Evolutionary conservation across 2,329 filamentous ascomycete genomes (phyloP), one percentile per base, ranked within the genome.

Genomic region (Arthrobotrys musiformis): DNA sequence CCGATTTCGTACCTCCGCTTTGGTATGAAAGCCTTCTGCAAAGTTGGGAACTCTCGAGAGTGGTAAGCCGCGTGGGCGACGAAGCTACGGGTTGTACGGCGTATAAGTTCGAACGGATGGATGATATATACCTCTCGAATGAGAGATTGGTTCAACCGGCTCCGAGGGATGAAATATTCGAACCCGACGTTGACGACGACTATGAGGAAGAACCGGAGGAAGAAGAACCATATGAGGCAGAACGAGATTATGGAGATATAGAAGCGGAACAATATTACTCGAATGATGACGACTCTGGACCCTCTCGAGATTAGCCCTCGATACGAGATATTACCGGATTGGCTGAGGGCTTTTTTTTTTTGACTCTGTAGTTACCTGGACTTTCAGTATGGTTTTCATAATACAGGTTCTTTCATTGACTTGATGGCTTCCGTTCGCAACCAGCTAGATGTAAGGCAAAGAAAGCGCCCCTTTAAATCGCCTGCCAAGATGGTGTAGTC

Each of bases 1-100:
- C 56, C 8, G 72, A 19, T n/a, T 8, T 19, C 11, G 26, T 76
- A 42, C 72, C 72, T 13, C 63, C 58, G 2, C 44, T 76, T n/a
- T 76, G 72, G 72, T 76, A 64, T 44, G 72, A 76, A 26, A 15
- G 22, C 1, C 28, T 76, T 15, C 30, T 69, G 8, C 72, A 76
- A 22, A 76, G 63, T 4, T 76, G 72, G 72, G 54, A 63, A 7
- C 56, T 76, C 4, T 26, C 11, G 1, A 68, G 58, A 3, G 9
- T 11, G 5, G 35, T 40, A 5, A n/a, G 37, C 7, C 17, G 6
- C 4, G 13, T 22, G 13, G 33, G 24, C 8, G 61, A 52, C 13
- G 26, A 7, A n/a, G 26, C 46, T 26, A 5, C 15, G 3, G 40
- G 52, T 11, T 13, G 64, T 1, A 50, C 40, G 2, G 19, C 60